Conservation (phyloP, 768 basidiomycete genomes). For the Phaeotremella skinneri region DNA sequence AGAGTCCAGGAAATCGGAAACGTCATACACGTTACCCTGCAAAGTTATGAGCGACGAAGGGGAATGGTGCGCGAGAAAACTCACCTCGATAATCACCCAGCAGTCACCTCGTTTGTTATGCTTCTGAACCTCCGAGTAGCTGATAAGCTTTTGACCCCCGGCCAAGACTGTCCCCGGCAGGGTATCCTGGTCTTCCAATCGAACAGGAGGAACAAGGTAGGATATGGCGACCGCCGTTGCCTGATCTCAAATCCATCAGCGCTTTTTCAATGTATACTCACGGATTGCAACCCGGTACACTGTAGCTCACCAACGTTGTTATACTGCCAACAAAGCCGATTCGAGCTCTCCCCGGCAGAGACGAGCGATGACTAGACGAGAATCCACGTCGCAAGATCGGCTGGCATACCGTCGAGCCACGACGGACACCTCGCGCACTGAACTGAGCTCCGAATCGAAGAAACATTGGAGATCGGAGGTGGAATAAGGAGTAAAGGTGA, state of each 20-base stretch:
- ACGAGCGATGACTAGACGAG: background rate
- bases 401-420: background rate
- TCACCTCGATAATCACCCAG: constrained; percentile 85
- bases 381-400: background rate
- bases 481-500: too few species aligned
- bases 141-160: constrained; percentile 46
- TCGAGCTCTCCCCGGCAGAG: background rate
- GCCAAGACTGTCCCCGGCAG: constrained; percentile 31
- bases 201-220: too few species aligned
- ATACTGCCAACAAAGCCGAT: background rate
- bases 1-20: constrained; percentile 51
- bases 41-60: background rate
- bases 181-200: too few species aligned
- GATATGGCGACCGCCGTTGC: too few species aligned
- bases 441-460: too few species aligned
- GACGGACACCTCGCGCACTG: too few species aligned
- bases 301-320: background rate
- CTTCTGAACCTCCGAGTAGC: constrained; percentile 55
- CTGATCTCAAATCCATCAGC: too few species aligned
- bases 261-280: too few species aligned
- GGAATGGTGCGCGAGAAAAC: constrained; percentile 7
- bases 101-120: constrained; percentile 87
- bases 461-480: too few species aligned
- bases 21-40: constrained; percentile 49
- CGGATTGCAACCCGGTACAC: background rate